Percentiles rank a stretch among this genome's conserved stretches.
These are phyloP conservation scores for Centella asiatica DNA, from an alignment of 129 eudicot species.

Conservation along the genomic window DNA sequence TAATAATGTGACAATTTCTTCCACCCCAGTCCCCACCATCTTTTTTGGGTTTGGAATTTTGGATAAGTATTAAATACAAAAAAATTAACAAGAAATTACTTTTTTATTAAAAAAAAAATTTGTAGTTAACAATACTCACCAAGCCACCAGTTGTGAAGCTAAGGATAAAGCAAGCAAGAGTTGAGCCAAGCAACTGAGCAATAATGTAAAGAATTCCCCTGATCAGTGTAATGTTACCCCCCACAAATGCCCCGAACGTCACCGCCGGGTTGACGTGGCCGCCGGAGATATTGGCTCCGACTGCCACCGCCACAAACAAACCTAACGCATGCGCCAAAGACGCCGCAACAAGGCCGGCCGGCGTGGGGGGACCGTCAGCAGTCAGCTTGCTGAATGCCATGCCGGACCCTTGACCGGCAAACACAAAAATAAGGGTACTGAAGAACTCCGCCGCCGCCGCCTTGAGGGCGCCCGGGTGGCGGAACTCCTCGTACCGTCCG, in stretches of 20 bases:
- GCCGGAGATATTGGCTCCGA: conserved; percentile 48
- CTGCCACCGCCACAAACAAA: conserved; percentile 40
- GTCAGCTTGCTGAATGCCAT: conserved; percentile 44
- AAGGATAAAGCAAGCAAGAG: conserved; percentile 47
- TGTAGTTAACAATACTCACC: conserved; percentile 19
- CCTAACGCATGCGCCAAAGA: conserved; percentile 45
- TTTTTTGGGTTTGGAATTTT: too few relatives aligned
- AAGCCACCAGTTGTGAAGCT: conserved; percentile 38
- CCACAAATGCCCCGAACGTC: conserved; percentile 46
- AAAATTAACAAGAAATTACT: too few relatives aligned
- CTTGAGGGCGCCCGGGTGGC: conserved; percentile 45
- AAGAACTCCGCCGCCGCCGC: conserved; percentile 49
- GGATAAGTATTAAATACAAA: too few relatives aligned
- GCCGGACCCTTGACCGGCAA: conserved; percentile 57
- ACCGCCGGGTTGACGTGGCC: conserved; percentile 68
- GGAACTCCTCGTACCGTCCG: conserved; percentile 37
- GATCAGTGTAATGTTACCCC: conserved; percentile 44
- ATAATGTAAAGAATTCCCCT: conserved; percentile 34
- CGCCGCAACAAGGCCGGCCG: conserved; percentile 42
- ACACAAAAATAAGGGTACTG: conserved; percentile 47
- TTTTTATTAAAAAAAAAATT: too few relatives aligned
- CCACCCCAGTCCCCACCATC: too few relatives aligned
- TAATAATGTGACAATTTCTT: too few relatives aligned
- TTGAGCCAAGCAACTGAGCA: conserved; percentile 49
- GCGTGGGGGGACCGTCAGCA: conserved; percentile 19